Evolutionary conservation across 306 rosid species (phyloP).

Genomic region (Mucuna pruriens): DNA sequence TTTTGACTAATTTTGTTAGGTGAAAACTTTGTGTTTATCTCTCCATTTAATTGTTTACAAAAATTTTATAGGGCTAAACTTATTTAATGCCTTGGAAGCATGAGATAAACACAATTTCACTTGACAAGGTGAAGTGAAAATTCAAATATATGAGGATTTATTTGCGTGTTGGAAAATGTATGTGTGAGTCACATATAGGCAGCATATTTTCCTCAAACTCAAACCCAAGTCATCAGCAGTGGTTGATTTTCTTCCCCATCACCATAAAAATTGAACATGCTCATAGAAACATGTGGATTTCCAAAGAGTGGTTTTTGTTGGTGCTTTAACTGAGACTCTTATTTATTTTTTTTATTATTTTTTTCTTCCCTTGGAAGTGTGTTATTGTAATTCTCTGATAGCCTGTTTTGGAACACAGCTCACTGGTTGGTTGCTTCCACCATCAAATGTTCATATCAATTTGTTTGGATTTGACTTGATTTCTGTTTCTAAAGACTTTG

Average conservation of each 20-base stretch:
- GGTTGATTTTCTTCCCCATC: conserved; percentile 28
- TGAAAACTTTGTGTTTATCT: conserved; percentile 1
- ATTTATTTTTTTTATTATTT: neutral
- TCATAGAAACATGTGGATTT: conserved; percentile 26
- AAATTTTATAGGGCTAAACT: neutral
- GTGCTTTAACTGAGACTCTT: conserved; percentile 40
- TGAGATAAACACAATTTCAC: neutral
- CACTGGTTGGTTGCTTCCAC: conserved; percentile 23
- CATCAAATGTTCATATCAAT: conserved; percentile 51
- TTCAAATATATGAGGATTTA: neutral
- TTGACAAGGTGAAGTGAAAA: neutral
- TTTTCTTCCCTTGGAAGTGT: conserved; percentile 26
- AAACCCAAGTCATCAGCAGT: conserved; percentile 6
- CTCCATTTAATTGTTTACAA: neutral
- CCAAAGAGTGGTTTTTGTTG: conserved; percentile 44
- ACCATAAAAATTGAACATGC: conserved; percentile 17
- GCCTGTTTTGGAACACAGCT: conserved; percentile 35
- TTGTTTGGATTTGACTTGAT: conserved; percentile 37
- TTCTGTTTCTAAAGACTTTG: conserved; percentile 3
- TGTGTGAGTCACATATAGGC: neutral
- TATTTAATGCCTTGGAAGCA: neutral
- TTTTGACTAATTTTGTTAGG: neutral
- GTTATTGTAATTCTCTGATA: conserved; percentile 37
- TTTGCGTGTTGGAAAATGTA: neutral
- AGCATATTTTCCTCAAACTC: conserved; percentile 28